phyloP scores from a whole-genome alignment of 108 stramenopile genomes.

The Cyclotella cryptica region DNA sequence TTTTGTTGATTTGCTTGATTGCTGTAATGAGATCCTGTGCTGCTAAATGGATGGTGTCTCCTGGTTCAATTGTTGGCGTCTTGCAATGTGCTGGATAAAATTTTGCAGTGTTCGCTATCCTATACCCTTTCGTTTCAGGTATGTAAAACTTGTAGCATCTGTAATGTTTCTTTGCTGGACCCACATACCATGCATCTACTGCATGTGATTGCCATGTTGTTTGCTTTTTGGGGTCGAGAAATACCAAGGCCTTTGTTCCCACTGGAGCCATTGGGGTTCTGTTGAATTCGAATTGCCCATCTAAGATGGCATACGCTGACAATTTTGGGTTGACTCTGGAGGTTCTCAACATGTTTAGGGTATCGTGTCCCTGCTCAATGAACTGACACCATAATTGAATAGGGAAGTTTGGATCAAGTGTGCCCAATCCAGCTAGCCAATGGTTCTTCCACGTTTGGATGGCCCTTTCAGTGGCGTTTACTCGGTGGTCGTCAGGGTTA shows the following conservation, averaged over 20 bases:
- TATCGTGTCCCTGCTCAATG: constrained; percentile 27
- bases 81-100: constrained; percentile 28
- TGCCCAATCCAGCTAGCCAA: constrained; percentile 13
- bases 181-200: constrained; percentile 50
- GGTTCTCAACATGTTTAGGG: constrained; percentile 48
- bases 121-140: not conserved
- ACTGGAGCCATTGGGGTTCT: constrained; percentile 8
- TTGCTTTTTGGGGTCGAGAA: constrained; percentile 16
- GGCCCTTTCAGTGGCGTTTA: constrained; percentile 29
- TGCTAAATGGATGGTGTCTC: not conserved
- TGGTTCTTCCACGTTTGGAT: constrained; percentile 28
- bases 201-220: constrained; percentile 22
- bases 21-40: not conserved
- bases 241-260: constrained; percentile 14
- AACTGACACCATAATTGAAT: constrained; percentile 41
- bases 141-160: constrained; percentile 11
- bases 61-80: not conserved
- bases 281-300: constrained; percentile 24
- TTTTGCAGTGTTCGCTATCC: constrained; percentile 23
- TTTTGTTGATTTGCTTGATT: not conserved
- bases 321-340: constrained; percentile 51
- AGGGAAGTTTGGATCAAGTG: constrained; percentile 41
- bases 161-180: constrained; percentile 40
- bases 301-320: constrained; percentile 30
- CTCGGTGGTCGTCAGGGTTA: not conserved